These are phyloP conservation scores for Xenoacremonium recifei DNA, from an alignment of 2,329 filamentous ascomycete species.

Conservation along the genomic window DNA sequence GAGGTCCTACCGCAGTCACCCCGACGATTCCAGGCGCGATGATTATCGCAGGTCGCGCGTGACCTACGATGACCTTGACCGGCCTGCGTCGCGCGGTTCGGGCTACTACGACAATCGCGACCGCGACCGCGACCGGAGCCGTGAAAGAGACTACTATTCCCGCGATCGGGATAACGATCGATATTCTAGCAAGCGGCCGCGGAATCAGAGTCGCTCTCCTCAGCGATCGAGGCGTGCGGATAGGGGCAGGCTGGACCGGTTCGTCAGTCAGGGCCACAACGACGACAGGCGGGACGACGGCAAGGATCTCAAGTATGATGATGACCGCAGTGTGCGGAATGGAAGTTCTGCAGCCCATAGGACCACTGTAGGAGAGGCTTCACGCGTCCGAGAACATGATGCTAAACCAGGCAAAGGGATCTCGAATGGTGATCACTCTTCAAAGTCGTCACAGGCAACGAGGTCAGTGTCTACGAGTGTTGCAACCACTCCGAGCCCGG, in stretches of 20 bases:
- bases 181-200: conserved; percentile 51
- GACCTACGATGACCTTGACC: conserved; percentile 58
- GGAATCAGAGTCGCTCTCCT: conserved; percentile 56
- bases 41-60: conserved; percentile 46
- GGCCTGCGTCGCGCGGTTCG: conserved; percentile 41
- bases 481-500: too few relatives aligned
- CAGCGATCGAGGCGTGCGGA: conserved; percentile 38
- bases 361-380: conserved; percentile 57
- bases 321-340: conserved; percentile 43
- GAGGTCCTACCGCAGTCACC: conserved; percentile 59
- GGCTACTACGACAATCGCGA: conserved; percentile 48
- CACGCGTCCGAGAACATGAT: conserved; percentile 59
- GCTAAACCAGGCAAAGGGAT: conserved; percentile 65
- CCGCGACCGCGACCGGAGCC: conserved; percentile 45
- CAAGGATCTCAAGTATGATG: conserved; percentile 39
- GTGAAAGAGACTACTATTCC: conserved; percentile 30
- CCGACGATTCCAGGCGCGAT: conserved; percentile 55
- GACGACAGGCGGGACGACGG: conserved; percentile 20
- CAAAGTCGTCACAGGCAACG: conserved; percentile 14
- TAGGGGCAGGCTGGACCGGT: conserved; percentile 33
- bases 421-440: conserved; percentile 20
- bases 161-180: conserved; percentile 48
- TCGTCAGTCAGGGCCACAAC: conserved; percentile 29
- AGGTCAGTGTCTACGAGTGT: too few relatives aligned
- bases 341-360: conserved; percentile 61